phyloP scores from a whole-genome alignment of 2,329 filamentous ascomycete species.

The Tolypocladium ophioglossoides region DNA sequence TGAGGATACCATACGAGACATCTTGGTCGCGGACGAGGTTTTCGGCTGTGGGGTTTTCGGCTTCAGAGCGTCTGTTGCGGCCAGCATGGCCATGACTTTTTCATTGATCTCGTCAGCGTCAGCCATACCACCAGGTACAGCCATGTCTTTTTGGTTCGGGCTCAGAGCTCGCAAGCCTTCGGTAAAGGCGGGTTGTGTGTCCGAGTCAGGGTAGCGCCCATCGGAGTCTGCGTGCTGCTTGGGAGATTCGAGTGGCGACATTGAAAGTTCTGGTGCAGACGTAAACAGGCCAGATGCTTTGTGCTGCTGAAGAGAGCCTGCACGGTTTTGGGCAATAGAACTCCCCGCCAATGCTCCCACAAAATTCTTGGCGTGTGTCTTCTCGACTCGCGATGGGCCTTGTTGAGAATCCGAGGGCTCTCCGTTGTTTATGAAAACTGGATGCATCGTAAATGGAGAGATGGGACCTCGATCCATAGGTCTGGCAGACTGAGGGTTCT shows the following conservation, averaged over 20 bases:
- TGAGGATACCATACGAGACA: slow-evolving; percentile 17
- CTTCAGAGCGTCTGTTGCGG: slow-evolving; percentile 23
- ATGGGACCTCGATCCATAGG: not conserved
- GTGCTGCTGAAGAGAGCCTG: not conserved
- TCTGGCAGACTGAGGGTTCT: not conserved
- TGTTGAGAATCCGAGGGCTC: not conserved
- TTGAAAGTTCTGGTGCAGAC: not conserved
- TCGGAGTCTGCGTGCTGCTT: not conserved
- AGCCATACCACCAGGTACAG: not conserved
- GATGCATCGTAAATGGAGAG: slow-evolving; percentile 6
- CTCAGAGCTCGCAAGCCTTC: not conserved
- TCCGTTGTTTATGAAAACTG: not conserved
- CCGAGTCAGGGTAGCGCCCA: not conserved
- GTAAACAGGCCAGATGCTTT: not conserved
- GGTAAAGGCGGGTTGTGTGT: not conserved
- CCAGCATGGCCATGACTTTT: slow-evolving; percentile 26
- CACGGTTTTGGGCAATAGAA: not conserved
- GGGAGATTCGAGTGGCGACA: not conserved
- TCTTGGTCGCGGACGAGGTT: slow-evolving; percentile 10
- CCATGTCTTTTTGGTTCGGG: not conserved
- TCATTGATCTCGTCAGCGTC: slow-evolving; percentile 17
- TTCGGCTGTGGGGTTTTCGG: slow-evolving; percentile 9
- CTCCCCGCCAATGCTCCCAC: not conserved
- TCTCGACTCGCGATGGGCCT: not conserved
- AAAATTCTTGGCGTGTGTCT: not conserved